Base-by-base conservation (phyloP, 768 basidiomycete species). In the Agrocybe pediades region DNA sequence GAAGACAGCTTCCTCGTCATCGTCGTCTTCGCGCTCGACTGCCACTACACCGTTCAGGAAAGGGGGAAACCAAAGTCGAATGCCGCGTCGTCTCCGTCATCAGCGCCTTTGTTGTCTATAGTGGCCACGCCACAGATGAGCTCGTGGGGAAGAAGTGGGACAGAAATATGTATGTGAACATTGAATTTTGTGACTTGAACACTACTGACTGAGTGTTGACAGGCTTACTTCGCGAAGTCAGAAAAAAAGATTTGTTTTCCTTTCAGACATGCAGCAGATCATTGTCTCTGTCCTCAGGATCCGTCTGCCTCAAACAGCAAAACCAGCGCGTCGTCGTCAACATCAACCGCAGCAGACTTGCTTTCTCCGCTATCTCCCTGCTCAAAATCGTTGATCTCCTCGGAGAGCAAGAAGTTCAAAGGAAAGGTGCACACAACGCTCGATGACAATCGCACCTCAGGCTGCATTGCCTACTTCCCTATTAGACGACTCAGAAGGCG, bases 191-290 rank as follows among this genome's bases (percentile, higher is more conserved):
- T 33, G 52, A 41, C 13, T n/a, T 40, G 15, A 36, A 36, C 7
- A 30, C 29, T 7, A 30, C 29, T 30, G n/a, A n/a, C n/a, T 9
- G 24, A 19, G 2, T 45, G n/a, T n/a, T n/a, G n/a, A 27, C 6
- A 15, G 16, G 1, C 43, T 19, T 2, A 2, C 17, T 48, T 47
- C 82, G 16, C 87, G 84, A 59, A 76, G 73, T 60, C 85, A 85
- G 54, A 88, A 87, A 68, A 84, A 86, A 19, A 87, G 87, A 0
- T 87, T 87, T 0, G 58, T 80, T 1, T 74, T 90, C 25, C 63
- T 90, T 49, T 80, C 85, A 0, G 88, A 88, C 63, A 80, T 88
- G 17, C 85, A 85, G 5, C 76, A 78, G 55, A 76, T 79, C 36
- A 72, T 85, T 29, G 76, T 76, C 9, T 74, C 79, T 2, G 84